phyloP scores from a whole-genome alignment of 441 rosid species.

The Brassica balearica region DNA sequence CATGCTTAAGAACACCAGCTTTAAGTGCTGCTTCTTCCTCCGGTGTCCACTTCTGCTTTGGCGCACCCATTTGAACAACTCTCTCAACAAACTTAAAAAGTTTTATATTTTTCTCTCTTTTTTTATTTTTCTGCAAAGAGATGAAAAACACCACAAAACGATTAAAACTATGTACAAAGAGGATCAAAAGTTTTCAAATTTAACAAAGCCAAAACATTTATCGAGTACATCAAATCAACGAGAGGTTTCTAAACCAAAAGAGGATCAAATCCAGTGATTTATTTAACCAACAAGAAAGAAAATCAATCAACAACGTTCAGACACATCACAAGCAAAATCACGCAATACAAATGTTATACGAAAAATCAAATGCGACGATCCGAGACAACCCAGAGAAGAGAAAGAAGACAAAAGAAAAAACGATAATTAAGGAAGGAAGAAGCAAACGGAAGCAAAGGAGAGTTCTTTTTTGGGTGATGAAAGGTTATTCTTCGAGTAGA shows the following conservation, averaged over 20 bases:
- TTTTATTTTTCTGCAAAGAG: too few relatives aligned
- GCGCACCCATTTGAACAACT: slow-evolving; percentile 63
- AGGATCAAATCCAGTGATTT: too few relatives aligned
- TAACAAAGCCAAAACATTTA: slow-evolving; percentile 6
- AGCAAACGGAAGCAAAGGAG: slow-evolving; percentile 40
- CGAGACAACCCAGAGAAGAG: background rate
- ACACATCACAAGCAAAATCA: background rate
- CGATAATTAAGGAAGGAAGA: slow-evolving; percentile 32
- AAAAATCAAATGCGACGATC: slow-evolving; percentile 16
- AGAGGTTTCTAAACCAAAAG: too few relatives aligned
- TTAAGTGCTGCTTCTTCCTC: slow-evolving; percentile 79
- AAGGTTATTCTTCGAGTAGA: slow-evolving; percentile 16
- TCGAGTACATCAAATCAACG: background rate
- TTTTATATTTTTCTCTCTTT: background rate
- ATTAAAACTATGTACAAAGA: too few relatives aligned
- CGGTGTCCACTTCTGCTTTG: slow-evolving; percentile 79
- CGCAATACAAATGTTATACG: background rate
- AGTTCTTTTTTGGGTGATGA: background rate
- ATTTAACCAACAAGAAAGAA: too few relatives aligned
- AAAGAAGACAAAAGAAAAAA: background rate
- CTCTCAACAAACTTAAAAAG: slow-evolving; percentile 19
- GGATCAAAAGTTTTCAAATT: too few relatives aligned
- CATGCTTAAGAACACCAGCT: slow-evolving; percentile 70
- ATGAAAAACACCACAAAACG: too few relatives aligned
- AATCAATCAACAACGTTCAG: background rate